Evolutionary conservation across 2,329 filamentous ascomycete genomes (phyloP), one percentile per base, ranked within the genome.

Genomic region (Trichoderma oligosporum): DNA sequence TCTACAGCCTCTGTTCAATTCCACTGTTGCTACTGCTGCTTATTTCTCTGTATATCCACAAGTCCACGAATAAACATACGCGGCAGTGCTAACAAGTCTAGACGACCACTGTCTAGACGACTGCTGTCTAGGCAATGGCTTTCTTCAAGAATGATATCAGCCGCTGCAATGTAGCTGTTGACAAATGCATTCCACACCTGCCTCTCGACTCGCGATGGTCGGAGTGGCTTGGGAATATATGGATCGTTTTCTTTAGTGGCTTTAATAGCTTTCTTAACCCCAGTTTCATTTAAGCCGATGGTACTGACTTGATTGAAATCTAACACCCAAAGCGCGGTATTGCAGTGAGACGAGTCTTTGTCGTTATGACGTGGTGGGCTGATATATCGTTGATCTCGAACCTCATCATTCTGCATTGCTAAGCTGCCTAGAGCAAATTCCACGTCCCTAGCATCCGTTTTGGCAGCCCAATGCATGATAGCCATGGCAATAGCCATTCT

Each of bases 391-490:
- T 25, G 38, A 7, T 16, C 20, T 3, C 20, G 35, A 20, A 7
- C 25, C 31, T 39, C 16, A 1, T 27, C n/a, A 22, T n/a, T 41
- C n/a, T n/a, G 36, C 14, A 20, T 6, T 2, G 16, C 35, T 11
- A 64, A 60, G 36, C 62, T 64, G 0, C 69, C 69, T 7, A 73
- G 52, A 0, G 67, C 68, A 49, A 73, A 73, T 38, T 73, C 67
- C 0, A 73, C 62, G 20, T 69, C 70, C 2, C 62, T 59, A 0
- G 64, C 71, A 25, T 73, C 69, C 0, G 61, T 66, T 20, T 47
- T 58, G 0, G 70, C 70, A 0, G 33, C 64, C 69, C 68, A 73
- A 35, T 73, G 70, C 63, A 73, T 64, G 1, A 68, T 41, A 0
- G 69, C 69, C 2, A 73, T 60, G 0, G 68, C 61, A 11, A 58